These are phyloP conservation scores for Penicillium corylophilum DNA, from an alignment of 2,329 filamentous ascomycete species.

Conservation along the genomic window DNA sequence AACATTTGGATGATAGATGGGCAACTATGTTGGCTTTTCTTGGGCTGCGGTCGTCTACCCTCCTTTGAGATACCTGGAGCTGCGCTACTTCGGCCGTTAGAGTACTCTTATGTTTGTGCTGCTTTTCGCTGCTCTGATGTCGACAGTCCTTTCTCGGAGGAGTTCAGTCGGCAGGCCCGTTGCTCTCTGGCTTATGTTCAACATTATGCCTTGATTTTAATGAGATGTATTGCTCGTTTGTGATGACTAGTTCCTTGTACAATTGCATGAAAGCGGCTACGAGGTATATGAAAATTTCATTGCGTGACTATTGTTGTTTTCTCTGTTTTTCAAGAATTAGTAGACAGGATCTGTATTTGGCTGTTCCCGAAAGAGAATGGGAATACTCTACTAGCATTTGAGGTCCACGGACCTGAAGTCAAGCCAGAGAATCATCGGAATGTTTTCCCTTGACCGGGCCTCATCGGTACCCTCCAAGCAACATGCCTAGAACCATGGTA, in stretches of 20 bases:
- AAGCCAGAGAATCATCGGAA: too few species aligned
- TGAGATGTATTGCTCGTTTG: background rate
- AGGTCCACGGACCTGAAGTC: background rate
- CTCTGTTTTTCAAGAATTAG: background rate
- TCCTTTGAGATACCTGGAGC: constrained; percentile 53
- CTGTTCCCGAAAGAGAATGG: too few species aligned
- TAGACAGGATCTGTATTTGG: background rate
- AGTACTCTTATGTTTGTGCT: background rate
- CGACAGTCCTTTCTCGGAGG: background rate
- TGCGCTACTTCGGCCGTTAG: constrained; percentile 50
- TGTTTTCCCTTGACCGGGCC: background rate
- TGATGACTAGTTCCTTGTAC: background rate
- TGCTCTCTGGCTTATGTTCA: background rate
- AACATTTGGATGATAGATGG: constrained; percentile 42
- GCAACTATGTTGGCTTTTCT: constrained; percentile 60
- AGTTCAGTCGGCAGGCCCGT: background rate
- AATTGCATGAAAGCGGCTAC: background rate
- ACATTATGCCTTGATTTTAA: background rate
- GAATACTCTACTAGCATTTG: too few species aligned
- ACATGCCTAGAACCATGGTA: background rate
- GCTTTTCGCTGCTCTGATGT: background rate
- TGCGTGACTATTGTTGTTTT: background rate
- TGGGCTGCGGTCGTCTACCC: constrained; percentile 60
- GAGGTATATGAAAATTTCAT: background rate
- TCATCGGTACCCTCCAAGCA: background rate